Conservation (phyloP, 495 filamentous ascomycete genomes). For the Penicillium desertorum region DNA sequence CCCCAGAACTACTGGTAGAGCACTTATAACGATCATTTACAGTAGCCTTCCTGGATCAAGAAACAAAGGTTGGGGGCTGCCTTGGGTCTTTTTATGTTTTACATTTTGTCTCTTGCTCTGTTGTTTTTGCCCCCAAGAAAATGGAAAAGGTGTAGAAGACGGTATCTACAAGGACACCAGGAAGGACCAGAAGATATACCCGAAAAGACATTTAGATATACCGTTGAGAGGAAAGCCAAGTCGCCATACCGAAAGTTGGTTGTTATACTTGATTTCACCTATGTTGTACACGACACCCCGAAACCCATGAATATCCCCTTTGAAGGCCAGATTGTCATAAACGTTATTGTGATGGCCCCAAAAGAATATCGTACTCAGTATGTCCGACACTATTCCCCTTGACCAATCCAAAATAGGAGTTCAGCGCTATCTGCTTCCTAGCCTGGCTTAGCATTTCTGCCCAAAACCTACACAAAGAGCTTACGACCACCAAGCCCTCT, state of each 20-base stretch:
- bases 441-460: background rate
- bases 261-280: background rate
- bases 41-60: background rate
- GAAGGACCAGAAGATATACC: too few relatives aligned
- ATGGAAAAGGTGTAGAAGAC: background rate
- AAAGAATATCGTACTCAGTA: background rate
- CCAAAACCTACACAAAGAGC: background rate
- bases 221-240: background rate
- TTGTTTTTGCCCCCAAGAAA: background rate
- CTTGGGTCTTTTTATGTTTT: background rate
- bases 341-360: background rate
- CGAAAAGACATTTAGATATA: background rate
- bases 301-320: background rate
- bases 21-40: background rate
- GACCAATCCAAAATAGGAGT: background rate
- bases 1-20: background rate
- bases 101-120: background rate
- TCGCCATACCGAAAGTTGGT: background rate
- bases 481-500: background rate
- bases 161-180: background rate
- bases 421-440: background rate
- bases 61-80: background rate
- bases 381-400: background rate
- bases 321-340: background rate
- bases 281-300: background rate